phyloP scores from a whole-genome alignment of 2,329 filamentous ascomycete genomes.

The Sarocladium brachiariae region DNA sequence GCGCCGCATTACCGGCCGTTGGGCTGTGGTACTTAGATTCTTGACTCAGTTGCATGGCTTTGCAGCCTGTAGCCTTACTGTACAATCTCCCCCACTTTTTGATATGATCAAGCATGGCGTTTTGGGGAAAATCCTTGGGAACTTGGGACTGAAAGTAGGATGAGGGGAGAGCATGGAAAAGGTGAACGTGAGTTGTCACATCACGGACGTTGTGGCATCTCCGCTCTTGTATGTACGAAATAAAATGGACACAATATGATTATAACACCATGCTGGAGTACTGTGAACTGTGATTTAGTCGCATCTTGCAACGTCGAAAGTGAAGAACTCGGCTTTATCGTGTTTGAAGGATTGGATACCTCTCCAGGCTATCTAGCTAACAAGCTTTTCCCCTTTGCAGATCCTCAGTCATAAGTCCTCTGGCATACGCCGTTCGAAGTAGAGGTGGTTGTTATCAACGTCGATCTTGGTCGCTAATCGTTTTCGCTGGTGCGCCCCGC shows the following conservation, averaged over 20 bases:
- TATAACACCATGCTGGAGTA: no score
- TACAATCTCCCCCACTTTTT: conserved; percentile 8
- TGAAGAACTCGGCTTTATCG: no score
- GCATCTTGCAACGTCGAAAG: no score
- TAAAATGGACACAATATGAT: background rate
- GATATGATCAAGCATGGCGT: conserved; percentile 4
- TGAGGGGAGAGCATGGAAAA: background rate
- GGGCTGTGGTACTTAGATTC: background rate
- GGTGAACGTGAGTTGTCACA: conserved; percentile 6
- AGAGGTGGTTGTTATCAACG: background rate
- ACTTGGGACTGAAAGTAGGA: background rate
- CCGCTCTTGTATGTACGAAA: conserved; percentile 9
- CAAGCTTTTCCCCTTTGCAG: background rate
- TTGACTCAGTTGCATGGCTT: background rate
- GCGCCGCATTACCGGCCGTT: background rate
- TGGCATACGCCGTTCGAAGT: no score
- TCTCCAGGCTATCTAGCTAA: background rate
- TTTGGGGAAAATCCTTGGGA: background rate
- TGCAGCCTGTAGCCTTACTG: background rate
- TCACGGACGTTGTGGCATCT: conserved; percentile 1
- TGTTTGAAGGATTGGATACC: no score
- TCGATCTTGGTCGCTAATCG: background rate
- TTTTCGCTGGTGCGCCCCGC: background rate
- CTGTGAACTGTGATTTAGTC: no score
- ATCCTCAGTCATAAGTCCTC: no score